Conservation (phyloP, 1,284 basidiomycete species). For the Retiboletus fuscus region DNA sequence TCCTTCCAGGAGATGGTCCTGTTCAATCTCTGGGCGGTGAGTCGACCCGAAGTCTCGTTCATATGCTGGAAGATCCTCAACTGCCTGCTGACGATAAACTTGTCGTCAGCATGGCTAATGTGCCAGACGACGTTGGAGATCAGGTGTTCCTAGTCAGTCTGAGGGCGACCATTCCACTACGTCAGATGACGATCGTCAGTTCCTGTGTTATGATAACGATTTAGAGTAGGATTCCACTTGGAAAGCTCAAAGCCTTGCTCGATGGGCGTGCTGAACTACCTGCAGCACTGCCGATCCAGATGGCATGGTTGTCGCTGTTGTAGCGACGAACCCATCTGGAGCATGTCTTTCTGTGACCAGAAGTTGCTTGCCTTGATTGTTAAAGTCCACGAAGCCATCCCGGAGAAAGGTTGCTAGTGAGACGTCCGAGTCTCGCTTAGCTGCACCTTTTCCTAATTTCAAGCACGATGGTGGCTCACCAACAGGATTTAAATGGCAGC, state of each 20-base stretch:
- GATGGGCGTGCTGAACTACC: constrained; percentile 38
- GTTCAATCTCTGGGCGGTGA: constrained; percentile 39
- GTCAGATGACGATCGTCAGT: not conserved
- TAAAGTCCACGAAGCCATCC: constrained; percentile 37
- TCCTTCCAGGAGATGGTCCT: constrained; percentile 33
- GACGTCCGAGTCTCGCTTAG: not conserved
- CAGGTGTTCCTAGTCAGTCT: constrained; percentile 35
- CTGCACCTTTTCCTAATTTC: not conserved
- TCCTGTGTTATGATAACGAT: not conserved
- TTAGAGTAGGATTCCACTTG: constrained; percentile 11
- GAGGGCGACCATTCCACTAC: constrained; percentile 39
- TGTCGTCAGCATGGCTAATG: constrained; percentile 30
- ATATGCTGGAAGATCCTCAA: constrained; percentile 40
- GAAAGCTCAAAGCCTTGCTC: constrained; percentile 43
- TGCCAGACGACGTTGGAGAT: constrained; percentile 36
- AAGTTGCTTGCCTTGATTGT: constrained; percentile 43
- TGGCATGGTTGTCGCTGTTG: constrained; percentile 43
- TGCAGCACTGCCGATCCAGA: constrained; percentile 40
- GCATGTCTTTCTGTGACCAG: constrained; percentile 37
- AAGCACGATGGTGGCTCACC: constrained; percentile 21
- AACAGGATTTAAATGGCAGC: constrained; percentile 38
- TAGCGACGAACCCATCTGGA: constrained; percentile 36
- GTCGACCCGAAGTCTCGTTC: constrained; percentile 38
- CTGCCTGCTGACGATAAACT: constrained; percentile 31
- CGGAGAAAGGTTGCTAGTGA: constrained; percentile 37